Evolutionary conservation across 352 stramenopile species (phyloP).

Genomic region (Pythium coloratum): DNA sequence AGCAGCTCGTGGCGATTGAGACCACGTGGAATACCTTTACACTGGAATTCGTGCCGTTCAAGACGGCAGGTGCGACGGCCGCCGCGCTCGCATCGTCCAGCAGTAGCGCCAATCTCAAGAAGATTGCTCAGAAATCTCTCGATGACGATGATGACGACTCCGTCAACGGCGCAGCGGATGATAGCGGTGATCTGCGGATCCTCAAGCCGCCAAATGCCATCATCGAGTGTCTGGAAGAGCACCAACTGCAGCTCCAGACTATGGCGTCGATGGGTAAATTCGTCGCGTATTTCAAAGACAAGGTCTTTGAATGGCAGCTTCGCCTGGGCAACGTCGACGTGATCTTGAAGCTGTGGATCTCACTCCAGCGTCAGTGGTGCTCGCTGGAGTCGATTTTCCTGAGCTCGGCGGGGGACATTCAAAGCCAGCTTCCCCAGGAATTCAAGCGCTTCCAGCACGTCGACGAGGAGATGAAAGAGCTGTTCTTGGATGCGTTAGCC

Average conservation of each 20-base stretch:
- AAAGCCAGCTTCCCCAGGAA: conserved; percentile 90
- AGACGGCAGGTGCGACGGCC: conserved; percentile 46
- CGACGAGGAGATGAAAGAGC: conserved; percentile 84
- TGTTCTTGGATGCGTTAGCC: conserved; percentile 61
- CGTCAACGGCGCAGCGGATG: conserved; percentile 28
- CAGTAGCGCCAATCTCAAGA: conserved; percentile 1
- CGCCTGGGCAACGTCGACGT: conserved; percentile 91
- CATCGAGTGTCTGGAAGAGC: conserved; percentile 93
- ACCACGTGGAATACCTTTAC: conserved; percentile 87
- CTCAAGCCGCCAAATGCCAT: conserved; percentile 91
- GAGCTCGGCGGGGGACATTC: conserved; percentile 89
- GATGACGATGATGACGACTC: conserved; percentile 30
- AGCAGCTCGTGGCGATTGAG: conserved; percentile 93
- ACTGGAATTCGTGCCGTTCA: conserved; percentile 92
- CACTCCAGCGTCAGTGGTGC: conserved; percentile 90
- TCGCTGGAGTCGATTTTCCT: conserved; percentile 96
- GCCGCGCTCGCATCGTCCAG: conserved; percentile 5
- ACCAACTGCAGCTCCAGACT: conserved; percentile 94
- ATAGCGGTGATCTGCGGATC: conserved; percentile 78
- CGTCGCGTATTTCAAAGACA: conserved; percentile 94
- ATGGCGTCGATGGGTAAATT: conserved; percentile 97
- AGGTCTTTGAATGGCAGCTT: conserved; percentile 94
- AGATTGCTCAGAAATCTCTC: neutral
- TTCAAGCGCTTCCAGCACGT: conserved; percentile 89
- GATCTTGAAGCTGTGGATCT: conserved; percentile 93